These are phyloP conservation scores for Hippophae gyantsensis DNA, from an alignment of 306 rosid genomes.

Conservation along the genomic window DNA sequence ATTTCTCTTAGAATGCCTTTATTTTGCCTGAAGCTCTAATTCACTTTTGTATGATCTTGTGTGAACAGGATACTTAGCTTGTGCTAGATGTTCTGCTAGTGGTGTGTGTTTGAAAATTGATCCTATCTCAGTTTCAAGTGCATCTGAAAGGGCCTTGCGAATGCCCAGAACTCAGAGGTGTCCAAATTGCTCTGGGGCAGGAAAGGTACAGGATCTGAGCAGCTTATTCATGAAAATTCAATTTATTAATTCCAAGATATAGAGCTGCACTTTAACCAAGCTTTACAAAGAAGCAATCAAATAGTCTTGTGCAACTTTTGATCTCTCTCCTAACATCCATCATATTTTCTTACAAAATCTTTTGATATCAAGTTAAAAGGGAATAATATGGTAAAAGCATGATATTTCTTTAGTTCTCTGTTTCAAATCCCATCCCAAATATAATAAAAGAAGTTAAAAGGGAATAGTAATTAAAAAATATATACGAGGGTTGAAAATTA, in stretches of 20 bases:
- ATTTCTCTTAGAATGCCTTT: neutral
- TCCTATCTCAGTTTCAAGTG: slow-evolving; percentile 44
- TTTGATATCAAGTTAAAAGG: too few relatives aligned
- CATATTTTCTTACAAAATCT: too few relatives aligned
- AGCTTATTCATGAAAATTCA: neutral
- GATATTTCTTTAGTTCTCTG: too few relatives aligned
- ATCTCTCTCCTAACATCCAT: too few relatives aligned
- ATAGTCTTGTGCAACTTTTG: too few relatives aligned
- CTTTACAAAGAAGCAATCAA: neutral
- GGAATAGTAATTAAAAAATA: too few relatives aligned
- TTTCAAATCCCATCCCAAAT: too few relatives aligned
- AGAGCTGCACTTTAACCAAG: neutral
- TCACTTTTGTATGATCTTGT: neutral
- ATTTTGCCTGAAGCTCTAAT: neutral
- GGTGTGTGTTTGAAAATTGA: slow-evolving; percentile 64
- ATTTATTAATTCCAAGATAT: neutral
- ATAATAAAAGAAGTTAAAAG: too few relatives aligned
- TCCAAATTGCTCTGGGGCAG: slow-evolving; percentile 74
- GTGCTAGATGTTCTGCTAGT: slow-evolving; percentile 85
- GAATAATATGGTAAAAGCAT: too few relatives aligned
- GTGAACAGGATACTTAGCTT: slow-evolving; percentile 76
- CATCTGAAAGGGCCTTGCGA: slow-evolving; percentile 40
- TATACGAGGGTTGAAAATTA: too few relatives aligned
- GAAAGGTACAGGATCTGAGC: slow-evolving; percentile 52
- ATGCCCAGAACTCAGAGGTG: slow-evolving; percentile 55